phyloP scores from a whole-genome alignment of 305 asterid genomes.

The Vinca major region DNA sequence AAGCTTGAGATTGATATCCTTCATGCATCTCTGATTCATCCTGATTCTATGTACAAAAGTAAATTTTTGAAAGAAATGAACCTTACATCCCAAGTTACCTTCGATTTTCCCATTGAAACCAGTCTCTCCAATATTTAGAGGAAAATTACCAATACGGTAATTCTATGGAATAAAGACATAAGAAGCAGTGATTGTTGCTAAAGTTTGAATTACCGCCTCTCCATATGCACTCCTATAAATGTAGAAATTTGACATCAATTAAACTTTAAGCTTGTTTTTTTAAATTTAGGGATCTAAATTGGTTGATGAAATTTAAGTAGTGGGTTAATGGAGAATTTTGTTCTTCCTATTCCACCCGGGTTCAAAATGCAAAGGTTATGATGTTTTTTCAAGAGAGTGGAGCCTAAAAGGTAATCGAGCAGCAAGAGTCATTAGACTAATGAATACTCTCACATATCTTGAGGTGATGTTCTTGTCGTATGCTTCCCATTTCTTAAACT shows the following conservation, averaged over 20 bases:
- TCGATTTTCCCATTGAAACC: neutral
- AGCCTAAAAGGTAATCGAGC: too few species aligned
- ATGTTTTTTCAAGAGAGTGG: too few species aligned
- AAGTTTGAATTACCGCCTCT: neutral
- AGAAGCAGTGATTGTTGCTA: neutral
- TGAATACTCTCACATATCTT: neutral
- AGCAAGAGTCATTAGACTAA: too few species aligned
- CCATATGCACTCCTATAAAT: neutral
- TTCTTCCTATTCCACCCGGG: too few species aligned
- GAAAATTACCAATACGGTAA: neutral
- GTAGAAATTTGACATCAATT: neutral
- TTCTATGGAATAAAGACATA: neutral
- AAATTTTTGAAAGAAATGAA: neutral
- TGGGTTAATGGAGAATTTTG: too few species aligned
- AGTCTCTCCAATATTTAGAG: neutral
- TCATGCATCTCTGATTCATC: neutral
- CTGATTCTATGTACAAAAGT: neutral
- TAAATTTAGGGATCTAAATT: neutral
- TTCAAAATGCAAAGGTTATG: too few species aligned
- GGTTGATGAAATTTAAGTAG: neutral
- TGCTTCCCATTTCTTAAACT: neutral
- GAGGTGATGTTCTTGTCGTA: neutral
- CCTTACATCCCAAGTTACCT: neutral
- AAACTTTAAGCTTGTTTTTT: neutral
- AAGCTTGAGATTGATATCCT: neutral